Evolutionary conservation across 495 filamentous ascomycete species (phyloP).

Genomic region (Penicillium bialowiezense): DNA sequence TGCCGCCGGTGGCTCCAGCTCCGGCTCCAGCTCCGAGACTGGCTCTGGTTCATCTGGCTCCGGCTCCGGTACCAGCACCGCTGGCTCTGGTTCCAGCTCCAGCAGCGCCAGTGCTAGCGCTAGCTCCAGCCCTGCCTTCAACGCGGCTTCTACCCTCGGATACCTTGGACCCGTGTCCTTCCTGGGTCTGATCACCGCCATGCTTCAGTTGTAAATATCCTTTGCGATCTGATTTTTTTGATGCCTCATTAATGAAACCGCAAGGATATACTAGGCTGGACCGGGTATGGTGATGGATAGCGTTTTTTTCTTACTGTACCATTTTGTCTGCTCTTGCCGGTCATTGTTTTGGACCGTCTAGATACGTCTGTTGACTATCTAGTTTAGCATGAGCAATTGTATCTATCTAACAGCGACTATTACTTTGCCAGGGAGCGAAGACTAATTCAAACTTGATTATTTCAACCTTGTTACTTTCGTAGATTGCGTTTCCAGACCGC

Average conservation of each 20-base stretch:
- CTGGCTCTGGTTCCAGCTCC: slow-evolving; percentile 10
- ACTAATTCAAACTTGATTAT: neutral
- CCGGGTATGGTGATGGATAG: slow-evolving; percentile 17
- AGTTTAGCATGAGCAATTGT: neutral
- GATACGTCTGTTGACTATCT: neutral
- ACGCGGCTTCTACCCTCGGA: slow-evolving; percentile 24
- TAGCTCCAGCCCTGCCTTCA: slow-evolving; percentile 19
- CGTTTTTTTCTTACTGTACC: slow-evolving; percentile 13
- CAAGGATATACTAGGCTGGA: slow-evolving; percentile 25
- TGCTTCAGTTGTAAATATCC: slow-evolving; percentile 35
- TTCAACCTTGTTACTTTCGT: neutral
- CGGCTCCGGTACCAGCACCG: slow-evolving; percentile 11
- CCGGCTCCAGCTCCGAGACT: slow-evolving; percentile 15
- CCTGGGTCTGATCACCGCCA: slow-evolving; percentile 32
- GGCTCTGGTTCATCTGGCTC: slow-evolving; percentile 15
- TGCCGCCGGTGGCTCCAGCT: slow-evolving; percentile 7
- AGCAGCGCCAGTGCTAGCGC: slow-evolving; percentile 18
- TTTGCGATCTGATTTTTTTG: slow-evolving; percentile 9
- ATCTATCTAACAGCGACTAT: neutral
- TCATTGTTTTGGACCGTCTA: neutral
- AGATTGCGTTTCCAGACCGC: neutral
- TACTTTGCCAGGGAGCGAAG: neutral
- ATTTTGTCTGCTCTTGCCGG: slow-evolving; percentile 8
- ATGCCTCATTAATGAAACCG: slow-evolving; percentile 23
- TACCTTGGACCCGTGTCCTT: slow-evolving; percentile 26